Percentiles rank a stretch among this genome's conserved stretches.
These are phyloP conservation scores for Solanum pinnatisectum DNA, from an alignment of 257 asterid species.

Conservation along the genomic window DNA sequence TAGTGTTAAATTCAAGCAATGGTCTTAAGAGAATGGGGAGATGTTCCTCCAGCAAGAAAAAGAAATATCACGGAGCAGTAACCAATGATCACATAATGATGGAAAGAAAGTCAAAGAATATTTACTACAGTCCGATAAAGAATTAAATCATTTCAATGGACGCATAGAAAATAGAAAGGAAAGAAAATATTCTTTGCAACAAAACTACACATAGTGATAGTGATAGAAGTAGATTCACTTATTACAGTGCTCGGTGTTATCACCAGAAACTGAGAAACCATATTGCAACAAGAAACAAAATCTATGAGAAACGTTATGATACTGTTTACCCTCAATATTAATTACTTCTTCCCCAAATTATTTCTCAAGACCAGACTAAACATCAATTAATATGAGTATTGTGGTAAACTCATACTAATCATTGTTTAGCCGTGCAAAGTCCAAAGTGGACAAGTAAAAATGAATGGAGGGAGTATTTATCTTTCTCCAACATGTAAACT, in stretches of 20 bases:
- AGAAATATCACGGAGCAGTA: neutral
- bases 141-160: neutral
- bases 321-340: constrained; percentile 43
- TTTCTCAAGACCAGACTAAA: too few species aligned
- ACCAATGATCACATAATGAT: neutral
- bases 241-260: neutral
- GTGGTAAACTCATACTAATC: too few species aligned
- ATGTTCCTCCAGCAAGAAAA: neutral
- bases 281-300: neutral
- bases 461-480: too few species aligned
- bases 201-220: neutral
- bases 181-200: neutral
- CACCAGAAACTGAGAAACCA: neutral
- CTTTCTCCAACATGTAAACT: too few species aligned
- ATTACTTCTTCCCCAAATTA: too few species aligned
- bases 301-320: neutral
- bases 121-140: neutral
- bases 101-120: neutral
- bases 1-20: neutral
- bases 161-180: neutral
- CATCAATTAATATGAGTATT: too few species aligned
- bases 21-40: neutral
- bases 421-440: too few species aligned
- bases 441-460: neutral
- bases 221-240: neutral